phyloP scores from a whole-genome alignment of 768 basidiomycete species.

The Multifurca ochricompacta region DNA sequence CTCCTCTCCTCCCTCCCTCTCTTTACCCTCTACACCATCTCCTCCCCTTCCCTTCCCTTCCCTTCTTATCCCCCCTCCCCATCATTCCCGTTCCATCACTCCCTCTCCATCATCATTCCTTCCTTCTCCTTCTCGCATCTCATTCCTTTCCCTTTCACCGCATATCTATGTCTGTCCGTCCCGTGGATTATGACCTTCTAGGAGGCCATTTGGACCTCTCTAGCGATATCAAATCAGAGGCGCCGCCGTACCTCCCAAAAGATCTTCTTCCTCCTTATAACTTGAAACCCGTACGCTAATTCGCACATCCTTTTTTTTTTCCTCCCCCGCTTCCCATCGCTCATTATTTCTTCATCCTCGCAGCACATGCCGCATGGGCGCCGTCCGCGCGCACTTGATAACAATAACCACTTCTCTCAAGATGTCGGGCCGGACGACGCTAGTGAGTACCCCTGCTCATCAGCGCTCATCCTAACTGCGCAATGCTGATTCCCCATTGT shows the following conservation, averaged over 20 bases:
- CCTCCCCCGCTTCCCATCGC: neutral
- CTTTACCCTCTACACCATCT: neutral
- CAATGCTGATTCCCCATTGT: neutral
- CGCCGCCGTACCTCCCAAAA: slow-evolving; percentile 9
- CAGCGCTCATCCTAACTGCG: slow-evolving; percentile 3
- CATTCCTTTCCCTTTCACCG: neutral
- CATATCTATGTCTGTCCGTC: slow-evolving; percentile 4
- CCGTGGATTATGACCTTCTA: slow-evolving; percentile 1
- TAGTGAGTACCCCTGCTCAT: neutral
- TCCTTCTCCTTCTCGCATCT: neutral
- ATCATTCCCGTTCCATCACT: too few relatives aligned
- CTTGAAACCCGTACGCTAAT: neutral
- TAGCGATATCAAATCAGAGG: neutral
- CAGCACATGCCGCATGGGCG: neutral
- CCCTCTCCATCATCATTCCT: too few relatives aligned
- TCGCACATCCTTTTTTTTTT: too few relatives aligned
- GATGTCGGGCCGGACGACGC: neutral
- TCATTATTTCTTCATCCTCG: neutral
- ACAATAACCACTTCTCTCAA: neutral
- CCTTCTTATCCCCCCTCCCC: neutral
- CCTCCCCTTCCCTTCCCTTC: neutral
- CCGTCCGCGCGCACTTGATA: neutral
- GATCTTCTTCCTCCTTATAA: neutral
- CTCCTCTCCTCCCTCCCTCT: neutral
- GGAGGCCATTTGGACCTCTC: slow-evolving; percentile 1